phyloP scores from a whole-genome alignment of 257 asterid genomes.

The Solanum sitiens region DNA sequence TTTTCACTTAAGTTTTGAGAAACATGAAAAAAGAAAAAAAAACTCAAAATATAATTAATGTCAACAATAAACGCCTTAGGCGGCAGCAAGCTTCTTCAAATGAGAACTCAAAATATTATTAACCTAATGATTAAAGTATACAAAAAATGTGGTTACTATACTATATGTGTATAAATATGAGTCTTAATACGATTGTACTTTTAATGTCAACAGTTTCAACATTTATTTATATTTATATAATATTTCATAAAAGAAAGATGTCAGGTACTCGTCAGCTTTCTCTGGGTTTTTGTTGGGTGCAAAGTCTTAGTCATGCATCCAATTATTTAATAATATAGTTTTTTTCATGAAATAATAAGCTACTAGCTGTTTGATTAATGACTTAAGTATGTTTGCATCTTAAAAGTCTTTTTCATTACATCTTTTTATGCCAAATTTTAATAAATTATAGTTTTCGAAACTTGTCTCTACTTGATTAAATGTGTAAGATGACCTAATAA shows the following conservation, averaged over 20 bases:
- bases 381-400: background rate
- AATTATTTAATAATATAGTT: background rate
- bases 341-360: background rate
- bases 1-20: background rate
- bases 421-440: background rate
- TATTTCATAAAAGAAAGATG: background rate
- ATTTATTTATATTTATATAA: background rate
- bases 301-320: background rate
- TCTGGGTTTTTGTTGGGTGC: background rate
- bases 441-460: background rate
- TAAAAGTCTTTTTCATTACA: background rate
- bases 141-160: background rate
- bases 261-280: conserved; percentile 8
- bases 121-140: background rate
- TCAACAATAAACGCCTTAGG: background rate
- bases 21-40: background rate
- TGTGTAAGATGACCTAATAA: background rate
- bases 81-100: background rate
- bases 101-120: background rate
- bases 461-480: background rate
- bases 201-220: background rate
- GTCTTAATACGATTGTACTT: background rate
- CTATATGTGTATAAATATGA: background rate
- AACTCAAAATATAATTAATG: background rate
- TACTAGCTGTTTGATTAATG: background rate